Percentiles rank a stretch among this genome's conserved stretches.
Conservation (phyloP, 257 asterid genomes). For the Solanum tarijense region DNA sequence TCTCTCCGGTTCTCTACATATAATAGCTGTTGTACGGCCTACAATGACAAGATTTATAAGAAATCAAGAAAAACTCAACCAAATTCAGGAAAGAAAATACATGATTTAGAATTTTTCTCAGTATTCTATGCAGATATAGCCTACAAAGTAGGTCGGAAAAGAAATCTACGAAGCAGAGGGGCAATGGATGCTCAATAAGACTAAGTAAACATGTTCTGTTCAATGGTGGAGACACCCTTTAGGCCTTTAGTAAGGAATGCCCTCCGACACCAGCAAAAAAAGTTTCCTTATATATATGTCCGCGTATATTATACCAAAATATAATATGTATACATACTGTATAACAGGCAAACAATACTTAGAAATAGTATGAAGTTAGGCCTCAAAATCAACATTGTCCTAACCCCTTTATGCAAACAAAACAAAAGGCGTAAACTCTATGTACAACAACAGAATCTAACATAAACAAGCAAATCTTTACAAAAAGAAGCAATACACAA, state of each 20-base stretch:
- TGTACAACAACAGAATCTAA: neutral
- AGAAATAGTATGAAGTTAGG: neutral
- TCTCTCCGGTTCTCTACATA: neutral
- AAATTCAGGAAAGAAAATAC: neutral
- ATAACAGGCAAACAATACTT: neutral
- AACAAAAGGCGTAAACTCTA: neutral
- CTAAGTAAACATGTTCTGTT: neutral
- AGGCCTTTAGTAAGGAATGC: neutral
- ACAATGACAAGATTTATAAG: neutral
- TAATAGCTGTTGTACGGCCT: neutral
- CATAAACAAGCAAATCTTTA: neutral
- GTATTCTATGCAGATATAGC: neutral
- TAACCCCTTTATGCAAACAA: neutral
- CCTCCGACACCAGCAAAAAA: neutral
- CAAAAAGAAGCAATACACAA: neutral
- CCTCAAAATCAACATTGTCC: neutral
- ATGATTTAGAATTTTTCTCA: neutral
- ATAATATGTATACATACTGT: neutral
- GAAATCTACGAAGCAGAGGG: neutral
- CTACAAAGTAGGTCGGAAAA: neutral
- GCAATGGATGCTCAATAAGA: neutral
- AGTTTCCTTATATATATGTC: neutral
- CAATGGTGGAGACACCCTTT: neutral
- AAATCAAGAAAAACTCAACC: neutral
- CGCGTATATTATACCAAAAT: neutral